A percentile compares a stretch with the other conserved stretches of the same genome.
phyloP scores from a whole-genome alignment of 495 filamentous ascomycete genomes.

The Aspergillus bertholletiae region DNA sequence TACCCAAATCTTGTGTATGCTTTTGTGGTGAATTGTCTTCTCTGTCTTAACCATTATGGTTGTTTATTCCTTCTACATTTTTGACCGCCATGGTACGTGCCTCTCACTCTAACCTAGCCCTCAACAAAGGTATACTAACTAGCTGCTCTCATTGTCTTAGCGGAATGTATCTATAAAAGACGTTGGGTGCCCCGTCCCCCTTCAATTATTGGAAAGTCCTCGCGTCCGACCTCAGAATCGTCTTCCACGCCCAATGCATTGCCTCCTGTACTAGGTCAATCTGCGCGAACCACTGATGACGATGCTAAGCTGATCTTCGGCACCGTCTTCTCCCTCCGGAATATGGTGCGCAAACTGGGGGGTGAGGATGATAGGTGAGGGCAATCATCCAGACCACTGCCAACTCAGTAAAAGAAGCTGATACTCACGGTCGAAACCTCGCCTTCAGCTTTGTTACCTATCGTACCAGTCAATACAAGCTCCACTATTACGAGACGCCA shows the following conservation, averaged over 20 bases:
- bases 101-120: background rate
- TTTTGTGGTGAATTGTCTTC: background rate
- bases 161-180: conserved; percentile 96
- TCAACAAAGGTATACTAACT: conserved; percentile 3
- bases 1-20: background rate
- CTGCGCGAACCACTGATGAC: conserved; percentile 65
- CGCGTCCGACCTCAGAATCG: conserved; percentile 27
- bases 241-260: conserved; percentile 31
- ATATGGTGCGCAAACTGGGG: conserved; percentile 94
- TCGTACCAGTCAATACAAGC: conserved; percentile 90
- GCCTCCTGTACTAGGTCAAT: conserved; percentile 30
- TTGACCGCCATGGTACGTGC: conserved; percentile 91
- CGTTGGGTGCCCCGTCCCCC: conserved; percentile 61
- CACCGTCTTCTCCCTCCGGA: conserved; percentile 89
- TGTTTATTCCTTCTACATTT: conserved; percentile 98
- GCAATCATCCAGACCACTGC: background rate
- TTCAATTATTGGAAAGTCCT: conserved; percentile 38
- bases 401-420: background rate
- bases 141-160: conserved; percentile 37
- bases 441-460: conserved; percentile 75
- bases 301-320: conserved; percentile 98
- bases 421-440: background rate
- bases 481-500: conserved; percentile 98
- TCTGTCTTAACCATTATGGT: conserved; percentile 56
- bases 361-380: conserved; percentile 76